These are phyloP conservation scores for Phlebopus sp. DNA, from an alignment of 1,284 basidiomycete species.

Conservation along the genomic window DNA sequence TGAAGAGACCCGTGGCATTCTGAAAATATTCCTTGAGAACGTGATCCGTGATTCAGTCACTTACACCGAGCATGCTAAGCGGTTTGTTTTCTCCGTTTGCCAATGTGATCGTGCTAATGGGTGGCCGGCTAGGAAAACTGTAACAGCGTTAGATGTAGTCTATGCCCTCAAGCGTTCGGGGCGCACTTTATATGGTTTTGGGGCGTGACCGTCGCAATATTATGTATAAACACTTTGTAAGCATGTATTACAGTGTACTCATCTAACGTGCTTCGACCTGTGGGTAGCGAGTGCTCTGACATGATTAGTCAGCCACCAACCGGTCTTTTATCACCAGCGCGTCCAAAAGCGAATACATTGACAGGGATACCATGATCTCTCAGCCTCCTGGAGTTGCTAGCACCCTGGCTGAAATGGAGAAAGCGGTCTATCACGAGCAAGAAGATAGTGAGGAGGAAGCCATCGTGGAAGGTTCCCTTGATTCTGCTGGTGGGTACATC, in stretches of 20 bases:
- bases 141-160: constrained; percentile 76
- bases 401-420: constrained; percentile 11
- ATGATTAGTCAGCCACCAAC: background rate
- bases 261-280: background rate
- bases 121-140: constrained; percentile 57
- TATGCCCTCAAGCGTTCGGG: constrained; percentile 82
- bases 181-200: constrained; percentile 77
- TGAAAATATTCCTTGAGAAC: constrained; percentile 80
- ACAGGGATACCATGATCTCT: constrained; percentile 27
- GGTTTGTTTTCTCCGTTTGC: constrained; percentile 34
- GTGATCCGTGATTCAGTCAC: constrained; percentile 84
- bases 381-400: constrained; percentile 9
- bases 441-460: constrained; percentile 31
- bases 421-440: constrained; percentile 11
- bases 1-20: constrained; percentile 80
- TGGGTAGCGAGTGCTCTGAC: no score
- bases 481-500: constrained; percentile 20
- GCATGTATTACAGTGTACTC: constrained; percentile 11
- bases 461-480: constrained; percentile 12
- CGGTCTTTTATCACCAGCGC: no score
- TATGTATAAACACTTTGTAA: constrained; percentile 3
- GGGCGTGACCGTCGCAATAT: constrained; percentile 39
- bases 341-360: no score
- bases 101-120: background rate
- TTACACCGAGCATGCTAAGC: constrained; percentile 88